Base-by-base conservation (phyloP, 169 alveolate genomes). In the Ichthyophthirius multifiliis region DNA sequence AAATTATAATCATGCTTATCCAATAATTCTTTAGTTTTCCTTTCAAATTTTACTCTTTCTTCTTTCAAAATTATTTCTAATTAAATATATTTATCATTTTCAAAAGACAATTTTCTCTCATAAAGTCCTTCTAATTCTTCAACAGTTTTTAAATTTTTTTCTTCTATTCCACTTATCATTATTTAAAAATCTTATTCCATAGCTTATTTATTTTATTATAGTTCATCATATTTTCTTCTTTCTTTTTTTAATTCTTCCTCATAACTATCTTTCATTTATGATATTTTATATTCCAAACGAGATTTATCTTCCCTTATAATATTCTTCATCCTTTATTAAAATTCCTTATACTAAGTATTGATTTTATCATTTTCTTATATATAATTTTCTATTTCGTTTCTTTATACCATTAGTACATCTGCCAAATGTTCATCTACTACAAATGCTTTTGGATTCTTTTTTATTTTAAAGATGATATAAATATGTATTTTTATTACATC, bases 71-170 rank as follows among this genome's bases (percentile, higher is more conserved):
- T 86, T 32, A 87, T 71, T 80, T 90, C 96, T 31, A 89, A 73
- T 30, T 85, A 73, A 16, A 82, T 63, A 71, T 83, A 90, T 63
- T 89, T 89, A 32, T 90, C 90, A 47, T 85, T 84, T 74, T 93
- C 95, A 46, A 87, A 76, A 18, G 90, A 84, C 9, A 90, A 73
- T 35, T 93, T 93, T 71, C 87, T 85, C 75, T 93, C 97, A 81
- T 90, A 93, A 5, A 93, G 80, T 37, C 74, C 78, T 65, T 91
- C 88, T 39, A 89, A 75, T 39, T 85, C 92, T 77, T 89, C 94
- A n/a, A 90, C 91, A n/a, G 87, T 89, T 16, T 63, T 65, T 13
- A 86, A 31, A 67, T 93, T 94, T 31, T 82, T 86, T 37, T 79
- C 74, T 81, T 93, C 95, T 77, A 93, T 84, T 43, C 84, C 87